A percentile compares a stretch with the other conserved stretches of the same genome.
Conservation (phyloP, 768 basidiomycete genomes). For the Lentinus brumalis region DNA sequence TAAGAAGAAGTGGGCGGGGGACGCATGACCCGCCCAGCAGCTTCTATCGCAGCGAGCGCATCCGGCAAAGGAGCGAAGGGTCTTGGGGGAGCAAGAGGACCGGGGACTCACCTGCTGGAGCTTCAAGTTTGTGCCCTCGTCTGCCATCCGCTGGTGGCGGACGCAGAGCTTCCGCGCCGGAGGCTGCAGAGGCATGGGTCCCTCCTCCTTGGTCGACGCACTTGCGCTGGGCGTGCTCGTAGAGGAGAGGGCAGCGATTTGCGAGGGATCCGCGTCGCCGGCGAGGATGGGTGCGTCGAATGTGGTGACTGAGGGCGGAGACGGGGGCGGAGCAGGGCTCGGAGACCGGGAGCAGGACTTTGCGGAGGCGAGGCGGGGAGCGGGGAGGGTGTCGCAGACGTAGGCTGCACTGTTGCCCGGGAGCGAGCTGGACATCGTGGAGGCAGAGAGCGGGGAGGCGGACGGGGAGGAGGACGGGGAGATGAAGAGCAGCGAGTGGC, state of each 20-base stretch:
- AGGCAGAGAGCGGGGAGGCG: conserved; percentile 24
- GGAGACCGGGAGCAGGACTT: conserved; percentile 21
- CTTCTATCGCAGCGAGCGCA: neutral
- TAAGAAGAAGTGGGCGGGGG: neutral
- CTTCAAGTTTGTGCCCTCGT: conserved; percentile 90
- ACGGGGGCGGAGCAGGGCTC: conserved; percentile 23
- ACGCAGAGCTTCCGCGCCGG: conserved; percentile 82
- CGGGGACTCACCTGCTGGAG: conserved; percentile 74
- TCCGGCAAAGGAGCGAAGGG: neutral
- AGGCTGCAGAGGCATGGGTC: conserved; percentile 28
- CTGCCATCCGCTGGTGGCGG: conserved; percentile 94
- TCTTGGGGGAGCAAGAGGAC: neutral
- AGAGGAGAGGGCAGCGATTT: neutral
- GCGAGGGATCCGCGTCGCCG: neutral
- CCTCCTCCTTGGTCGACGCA: neutral
- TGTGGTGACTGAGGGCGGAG: conserved; percentile 22
- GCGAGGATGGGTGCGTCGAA: conserved; percentile 28
- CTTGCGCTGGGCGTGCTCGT: neutral
- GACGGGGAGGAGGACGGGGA: neutral
- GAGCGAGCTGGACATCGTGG: conserved; percentile 5
- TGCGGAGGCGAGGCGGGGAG: conserved; percentile 51
- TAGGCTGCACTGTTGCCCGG: conserved; percentile 36
- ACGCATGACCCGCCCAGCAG: neutral
- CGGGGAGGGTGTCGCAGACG: conserved; percentile 73
- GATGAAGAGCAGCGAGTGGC: neutral